phyloP scores from a whole-genome alignment of 805 yeast species.

The Ogataea polymorpha region DNA sequence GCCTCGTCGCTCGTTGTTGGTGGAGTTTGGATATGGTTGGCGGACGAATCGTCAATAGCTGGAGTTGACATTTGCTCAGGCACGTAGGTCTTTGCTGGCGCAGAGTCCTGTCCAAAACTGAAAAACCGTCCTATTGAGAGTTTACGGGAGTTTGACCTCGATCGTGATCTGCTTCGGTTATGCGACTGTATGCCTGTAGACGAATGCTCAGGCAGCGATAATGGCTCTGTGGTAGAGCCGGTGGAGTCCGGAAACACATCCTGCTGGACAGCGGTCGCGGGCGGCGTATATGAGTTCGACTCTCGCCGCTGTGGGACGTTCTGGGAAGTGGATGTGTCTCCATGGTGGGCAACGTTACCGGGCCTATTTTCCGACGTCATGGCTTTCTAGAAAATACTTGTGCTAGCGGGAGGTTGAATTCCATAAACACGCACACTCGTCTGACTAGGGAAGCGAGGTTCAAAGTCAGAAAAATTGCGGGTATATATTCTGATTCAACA shows the following conservation, averaged over 20 bases:
- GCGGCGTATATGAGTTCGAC: slow-evolving; percentile 13
- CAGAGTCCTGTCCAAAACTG: slow-evolving; percentile 33
- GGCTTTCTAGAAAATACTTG: neutral
- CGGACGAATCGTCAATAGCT: slow-evolving; percentile 20
- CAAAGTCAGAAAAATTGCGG: neutral
- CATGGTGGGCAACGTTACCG: neutral
- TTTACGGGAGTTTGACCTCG: slow-evolving; percentile 40
- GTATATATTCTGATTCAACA: neutral
- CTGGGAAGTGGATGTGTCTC: neutral
- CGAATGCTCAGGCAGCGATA: slow-evolving; percentile 9
- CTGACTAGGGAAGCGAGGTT: neutral
- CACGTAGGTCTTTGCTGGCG: slow-evolving; percentile 6
- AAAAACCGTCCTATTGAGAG: slow-evolving; percentile 37
- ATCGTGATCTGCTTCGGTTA: slow-evolving; percentile 28
- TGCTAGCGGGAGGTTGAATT: neutral
- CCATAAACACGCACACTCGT: neutral
- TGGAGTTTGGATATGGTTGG: slow-evolving; percentile 21
- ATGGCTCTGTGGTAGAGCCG: neutral
- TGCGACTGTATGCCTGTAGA: slow-evolving; percentile 5
- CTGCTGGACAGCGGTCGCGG: slow-evolving; percentile 15
- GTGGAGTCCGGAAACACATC: slow-evolving; percentile 10
- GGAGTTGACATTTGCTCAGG: slow-evolving; percentile 16
- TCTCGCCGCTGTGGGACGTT: neutral
- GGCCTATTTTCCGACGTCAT: neutral
- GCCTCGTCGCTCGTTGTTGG: slow-evolving; percentile 17